Base-by-base conservation (phyloP, 495 filamentous ascomycete genomes). In the Rostrohypoxylon terebratum region DNA sequence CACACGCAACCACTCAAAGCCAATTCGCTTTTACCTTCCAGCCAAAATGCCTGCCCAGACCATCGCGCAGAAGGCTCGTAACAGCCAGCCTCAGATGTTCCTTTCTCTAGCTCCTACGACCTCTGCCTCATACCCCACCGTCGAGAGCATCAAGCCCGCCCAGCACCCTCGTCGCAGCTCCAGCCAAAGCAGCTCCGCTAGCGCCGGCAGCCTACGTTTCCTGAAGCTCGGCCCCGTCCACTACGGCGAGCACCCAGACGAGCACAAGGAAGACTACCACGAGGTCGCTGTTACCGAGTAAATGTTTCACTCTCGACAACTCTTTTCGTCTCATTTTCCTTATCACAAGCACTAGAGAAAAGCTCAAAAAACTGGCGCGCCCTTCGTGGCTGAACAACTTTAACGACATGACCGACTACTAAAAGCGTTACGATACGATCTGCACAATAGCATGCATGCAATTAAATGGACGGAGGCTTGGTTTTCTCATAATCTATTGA, bases 221-320 rank as follows among this genome's bases (percentile, higher is more conserved):
- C 80, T 86, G 50, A 83, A 82, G 74, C 82, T 85, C 55, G 81
- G 81, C n/a, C 83, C 83, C 31, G 83, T 85, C 71, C 81, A 84
- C 79, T 85, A 77, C 71, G 83, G 83, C 63, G 82, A 84, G 78
- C 82, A 83, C 76, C 78, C 73, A 40, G 81, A 77, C 59, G 80
- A 78, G 59, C 69, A 77, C 80, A 81, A 81, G 75, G 77, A 73
- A 18, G 83, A 85, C 75, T 84, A 75, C 72, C 75, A 80, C 71
- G 82, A 84, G 74, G 80, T 82, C 33, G 79, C 77, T 11, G 76
- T 83, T 71, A 65, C 81, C 68, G 67, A 84, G 74, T 81, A 61
- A 79, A 68, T 4, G 3, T 3, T 28, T 28, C 28, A 4, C 28
- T 28, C 1, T 28, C 28, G 28, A 5, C 28, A 28, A 28, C 28